Evolutionary conservation across 73 alveolate genomes (phyloP).

Genomic region (Symbiodinium pilosum): DNA sequence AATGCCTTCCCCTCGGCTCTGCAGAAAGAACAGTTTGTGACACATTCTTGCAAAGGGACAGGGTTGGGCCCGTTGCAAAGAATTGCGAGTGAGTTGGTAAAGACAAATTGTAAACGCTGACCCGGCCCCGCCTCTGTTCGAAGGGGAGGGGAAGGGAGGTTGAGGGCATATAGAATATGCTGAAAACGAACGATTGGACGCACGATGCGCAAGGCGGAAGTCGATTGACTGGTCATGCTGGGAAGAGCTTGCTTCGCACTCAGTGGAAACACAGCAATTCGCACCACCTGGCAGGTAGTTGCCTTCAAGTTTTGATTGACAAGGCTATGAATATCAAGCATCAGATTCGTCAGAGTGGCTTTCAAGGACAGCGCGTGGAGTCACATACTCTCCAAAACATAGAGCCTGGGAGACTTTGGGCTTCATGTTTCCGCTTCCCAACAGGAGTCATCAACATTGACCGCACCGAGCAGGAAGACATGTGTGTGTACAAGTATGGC

Average conservation of each 20-base stretch:
- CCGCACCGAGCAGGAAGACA: constrained; percentile 79
- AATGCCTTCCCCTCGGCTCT: not conserved
- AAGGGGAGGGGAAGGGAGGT: too few species aligned
- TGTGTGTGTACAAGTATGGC: constrained; percentile 51
- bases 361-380: constrained; percentile 11
- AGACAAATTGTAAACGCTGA: too few species aligned
- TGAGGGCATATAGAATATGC: too few species aligned
- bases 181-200: too few species aligned
- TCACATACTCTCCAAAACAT: not conserved
- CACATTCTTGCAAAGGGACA: too few species aligned
- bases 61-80: too few species aligned
- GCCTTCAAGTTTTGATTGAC: not conserved
- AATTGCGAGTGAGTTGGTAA: too few species aligned
- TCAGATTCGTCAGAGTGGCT: constrained; percentile 76
- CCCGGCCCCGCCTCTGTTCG: too few species aligned
- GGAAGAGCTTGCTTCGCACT: constrained; percentile 54
- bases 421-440: not conserved
- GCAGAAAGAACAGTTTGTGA: too few species aligned
- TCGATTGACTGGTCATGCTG: constrained; percentile 63
- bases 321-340: constrained; percentile 90
- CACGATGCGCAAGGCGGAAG: constrained; percentile 58
- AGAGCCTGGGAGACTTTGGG: not conserved
- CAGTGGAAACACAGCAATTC: not conserved
- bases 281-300: not conserved
- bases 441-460: constrained; percentile 66